phyloP scores from a whole-genome alignment of 2,329 filamentous ascomycete genomes.

The Mycosphaerella arachidis region DNA sequence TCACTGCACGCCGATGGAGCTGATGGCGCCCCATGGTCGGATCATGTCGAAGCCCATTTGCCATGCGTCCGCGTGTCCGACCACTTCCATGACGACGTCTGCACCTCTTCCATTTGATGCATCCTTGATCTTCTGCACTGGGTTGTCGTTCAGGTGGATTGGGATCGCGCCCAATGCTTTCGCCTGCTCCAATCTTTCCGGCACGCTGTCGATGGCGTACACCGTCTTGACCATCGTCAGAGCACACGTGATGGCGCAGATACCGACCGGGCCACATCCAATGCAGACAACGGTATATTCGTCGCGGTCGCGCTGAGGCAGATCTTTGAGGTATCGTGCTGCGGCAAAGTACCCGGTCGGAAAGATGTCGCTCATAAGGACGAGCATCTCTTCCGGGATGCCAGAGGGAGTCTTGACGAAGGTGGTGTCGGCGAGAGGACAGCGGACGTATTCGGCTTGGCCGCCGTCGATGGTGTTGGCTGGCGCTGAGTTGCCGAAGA shows the following conservation, averaged over 20 bases:
- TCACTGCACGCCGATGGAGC: constrained; percentile 46
- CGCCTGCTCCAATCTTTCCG: constrained; percentile 69
- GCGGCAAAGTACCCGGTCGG: constrained; percentile 79
- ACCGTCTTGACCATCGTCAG: constrained; percentile 32
- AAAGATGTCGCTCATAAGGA: constrained; percentile 89
- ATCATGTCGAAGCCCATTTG: constrained; percentile 47
- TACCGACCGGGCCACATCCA: constrained; percentile 74
- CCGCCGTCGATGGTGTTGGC: constrained; percentile 32
- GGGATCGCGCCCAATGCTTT: constrained; percentile 72
- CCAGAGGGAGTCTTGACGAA: constrained; percentile 67
- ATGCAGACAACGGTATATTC: constrained; percentile 72
- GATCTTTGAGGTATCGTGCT: constrained; percentile 67
- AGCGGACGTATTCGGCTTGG: constrained; percentile 52
- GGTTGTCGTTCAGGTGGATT: constrained; percentile 60
- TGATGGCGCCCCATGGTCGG: constrained; percentile 47
- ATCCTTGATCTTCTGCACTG: constrained; percentile 64
- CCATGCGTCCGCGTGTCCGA: constrained; percentile 46
- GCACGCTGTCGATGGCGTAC: constrained; percentile 51
- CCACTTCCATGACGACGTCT: constrained; percentile 67
- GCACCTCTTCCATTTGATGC: constrained; percentile 76
- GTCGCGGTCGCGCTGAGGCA: constrained; percentile 53
- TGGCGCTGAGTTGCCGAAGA: constrained; percentile 55
- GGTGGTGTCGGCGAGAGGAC: constrained; percentile 76
- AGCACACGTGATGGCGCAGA: constrained; percentile 58
- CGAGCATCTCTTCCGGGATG: constrained; percentile 68